Evolutionary conservation across 305 asterid species (phyloP).

Genomic region (Vinca major): DNA sequence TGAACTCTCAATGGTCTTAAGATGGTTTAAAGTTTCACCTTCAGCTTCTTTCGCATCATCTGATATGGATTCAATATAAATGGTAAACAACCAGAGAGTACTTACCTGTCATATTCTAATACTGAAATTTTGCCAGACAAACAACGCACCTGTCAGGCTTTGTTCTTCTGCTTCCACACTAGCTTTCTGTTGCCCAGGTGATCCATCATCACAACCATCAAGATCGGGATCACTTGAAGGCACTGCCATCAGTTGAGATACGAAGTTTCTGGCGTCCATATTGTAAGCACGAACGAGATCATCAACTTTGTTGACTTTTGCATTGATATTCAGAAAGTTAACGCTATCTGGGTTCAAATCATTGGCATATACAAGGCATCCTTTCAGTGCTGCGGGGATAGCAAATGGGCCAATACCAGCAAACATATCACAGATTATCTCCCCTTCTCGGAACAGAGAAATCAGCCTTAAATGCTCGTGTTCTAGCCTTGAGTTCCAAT

Average conservation of each 20-base stretch:
- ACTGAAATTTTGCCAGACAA: too few species aligned
- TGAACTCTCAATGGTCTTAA: slow-evolving; percentile 23
- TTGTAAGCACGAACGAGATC: slow-evolving; percentile 61
- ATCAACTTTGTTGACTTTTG: slow-evolving; percentile 66
- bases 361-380: slow-evolving; percentile 79
- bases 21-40: slow-evolving; percentile 18
- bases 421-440: slow-evolving; percentile 82
- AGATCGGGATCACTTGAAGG: slow-evolving; percentile 42
- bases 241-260: slow-evolving; percentile 44
- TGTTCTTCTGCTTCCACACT: slow-evolving; percentile 17
- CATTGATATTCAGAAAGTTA: slow-evolving; percentile 66
- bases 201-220: slow-evolving; percentile 19
- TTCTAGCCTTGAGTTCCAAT: slow-evolving; percentile 95
- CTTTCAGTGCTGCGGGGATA: slow-evolving; percentile 93
- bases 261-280: slow-evolving; percentile 69
- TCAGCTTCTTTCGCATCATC: slow-evolving; percentile 30
- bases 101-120: slow-evolving; percentile 26
- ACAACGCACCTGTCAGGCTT: too few species aligned
- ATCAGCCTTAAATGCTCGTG: slow-evolving; percentile 78
- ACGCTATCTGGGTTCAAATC: slow-evolving; percentile 87
- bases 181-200: slow-evolving; percentile 28
- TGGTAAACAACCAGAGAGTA: not conserved
- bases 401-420: slow-evolving; percentile 93
- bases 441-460: slow-evolving; percentile 61
- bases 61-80: slow-evolving; percentile 16